Conservation (phyloP, 441 rosid genomes). For the Euphorbia corollata region DNA sequence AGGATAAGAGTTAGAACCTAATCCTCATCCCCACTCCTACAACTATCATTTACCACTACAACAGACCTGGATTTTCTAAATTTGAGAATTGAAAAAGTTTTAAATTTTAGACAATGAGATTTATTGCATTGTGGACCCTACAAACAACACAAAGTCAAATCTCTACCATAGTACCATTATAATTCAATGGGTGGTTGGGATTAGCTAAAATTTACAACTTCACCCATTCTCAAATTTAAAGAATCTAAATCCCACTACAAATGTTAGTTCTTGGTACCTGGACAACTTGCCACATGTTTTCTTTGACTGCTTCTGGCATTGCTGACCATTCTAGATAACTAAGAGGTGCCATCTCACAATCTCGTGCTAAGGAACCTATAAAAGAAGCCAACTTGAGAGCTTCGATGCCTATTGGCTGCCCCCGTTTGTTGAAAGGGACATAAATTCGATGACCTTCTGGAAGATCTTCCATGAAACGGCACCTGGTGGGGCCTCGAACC, state of each 20-base stretch:
- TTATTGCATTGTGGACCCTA: no score
- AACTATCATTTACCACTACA: background rate
- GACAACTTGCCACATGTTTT: constrained; percentile 31
- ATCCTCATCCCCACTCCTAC: background rate
- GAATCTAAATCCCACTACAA: background rate
- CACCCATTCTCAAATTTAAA: no score
- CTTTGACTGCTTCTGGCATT: constrained; percentile 29
- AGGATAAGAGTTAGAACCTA: background rate
- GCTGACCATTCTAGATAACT: constrained; percentile 25
- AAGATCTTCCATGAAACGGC: constrained; percentile 25
- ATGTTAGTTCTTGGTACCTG: constrained; percentile 21
- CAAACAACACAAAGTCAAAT: no score
- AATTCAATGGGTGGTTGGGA: no score
- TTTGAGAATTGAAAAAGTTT: no score
- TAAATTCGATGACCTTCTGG: constrained; percentile 27
- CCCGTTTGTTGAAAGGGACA: constrained; percentile 27
- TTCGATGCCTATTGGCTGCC: constrained; percentile 37
- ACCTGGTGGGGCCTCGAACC: constrained; percentile 28
- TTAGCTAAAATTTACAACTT: no score
- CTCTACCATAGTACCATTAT: no score
- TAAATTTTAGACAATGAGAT: no score
- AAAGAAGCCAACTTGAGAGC: constrained; percentile 30
- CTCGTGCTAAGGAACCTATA: constrained; percentile 33
- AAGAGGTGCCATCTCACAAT: constrained; percentile 37
- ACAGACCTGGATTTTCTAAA: no score